Evolutionary conservation across 1,284 basidiomycete genomes (phyloP), one percentile per base, ranked within the genome.

Genomic region (Puccinia triticina): DNA sequence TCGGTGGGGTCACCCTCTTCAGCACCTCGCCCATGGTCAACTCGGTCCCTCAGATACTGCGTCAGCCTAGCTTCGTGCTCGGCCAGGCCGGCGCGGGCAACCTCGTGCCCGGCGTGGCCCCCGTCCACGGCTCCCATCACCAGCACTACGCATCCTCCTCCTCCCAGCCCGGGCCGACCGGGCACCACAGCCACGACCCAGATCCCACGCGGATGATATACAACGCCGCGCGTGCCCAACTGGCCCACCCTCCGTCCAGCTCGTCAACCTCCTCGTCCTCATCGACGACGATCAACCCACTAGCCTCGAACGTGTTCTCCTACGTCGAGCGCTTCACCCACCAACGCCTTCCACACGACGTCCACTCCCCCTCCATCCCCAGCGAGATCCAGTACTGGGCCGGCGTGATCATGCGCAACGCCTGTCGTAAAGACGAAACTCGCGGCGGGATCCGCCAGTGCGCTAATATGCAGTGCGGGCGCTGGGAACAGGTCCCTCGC

Each of bases 311-410:
- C 86, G 93, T 99, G 50, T 99, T 99, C 87, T 94, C 94, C 5
- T 90, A 98, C 12, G 96, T 98, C 29, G 96, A 99, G 87, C 89
- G 95, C 69, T 98, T 97, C 89, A 98, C 96, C 0, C 96, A 96
- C 88, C 91, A 94, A 69, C 93, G 95, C 0, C 93, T 93, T 75
- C 91, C 93, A 29, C 91, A 91, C 0, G 93, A 95, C 86, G 90
- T 90, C 40, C 90, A 92, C 84, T 88, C 94, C 83, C 90, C 91
- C 10, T 91, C 91, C 53, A 89, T 98, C 7, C 94, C 95, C 0
- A 89, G 90, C 32, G 96, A 98, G 87, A 97, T 99, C 75, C 95
- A 98, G 88, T 98, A 98, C 86, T 99, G 96, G 97, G 96, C 96
- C 0, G 95, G 96, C 3, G 96, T 98, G 18, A 98, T 98, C 86